Evolutionary conservation across 2,329 filamentous ascomycete genomes (phyloP), one percentile per base, ranked within the genome.

Genomic region (Boeremia exigua): DNA sequence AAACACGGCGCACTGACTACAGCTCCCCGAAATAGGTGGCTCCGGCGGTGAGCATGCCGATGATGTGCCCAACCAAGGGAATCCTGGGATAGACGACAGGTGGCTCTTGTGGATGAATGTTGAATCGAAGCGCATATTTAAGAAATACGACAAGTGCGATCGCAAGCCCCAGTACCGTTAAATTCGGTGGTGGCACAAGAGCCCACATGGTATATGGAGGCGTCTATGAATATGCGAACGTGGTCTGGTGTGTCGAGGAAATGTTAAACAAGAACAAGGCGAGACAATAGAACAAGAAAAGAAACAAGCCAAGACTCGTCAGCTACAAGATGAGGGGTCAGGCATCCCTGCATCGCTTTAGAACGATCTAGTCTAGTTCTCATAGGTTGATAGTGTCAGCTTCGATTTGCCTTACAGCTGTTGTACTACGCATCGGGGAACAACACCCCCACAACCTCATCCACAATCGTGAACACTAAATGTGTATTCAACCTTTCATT

Each of bases 401-500:
- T 15, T 37, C 15, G 4, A 40, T 11, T 14, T 43, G 28, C 25
- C 23, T 23, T 2, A 36, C 27, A n/a, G 11, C 2, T 46, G 23
- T 28, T 11, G 4, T 3, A 10, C 40, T 52, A 52, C 6, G 32
- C 65, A 53, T 74, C 73, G 4, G 71, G 70, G 60, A 82, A 82
- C 1, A 82, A 60, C 27, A 79, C 73, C 45, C 75, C 69, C 10
- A 82, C 61, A 44, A 82, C 68, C 68, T 82, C 80, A 61, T 82
- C 80, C 42, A 82, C 57, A 4, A 82, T 62, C 12, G 79, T 81
- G 53, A 81, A 81, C n/a, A 79, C 75, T 50, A 82, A 68, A 67
- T 82, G 80, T 7, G 78, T 78, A 66, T 98, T 97, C 64, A 99
- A 80, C 61, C 92, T 84, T 55, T 87, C 84, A 77, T 98, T 99